These are phyloP conservation scores for Tetradesmus obliquus DNA, from an alignment of 139 green algal species.

Conservation along the genomic window DNA sequence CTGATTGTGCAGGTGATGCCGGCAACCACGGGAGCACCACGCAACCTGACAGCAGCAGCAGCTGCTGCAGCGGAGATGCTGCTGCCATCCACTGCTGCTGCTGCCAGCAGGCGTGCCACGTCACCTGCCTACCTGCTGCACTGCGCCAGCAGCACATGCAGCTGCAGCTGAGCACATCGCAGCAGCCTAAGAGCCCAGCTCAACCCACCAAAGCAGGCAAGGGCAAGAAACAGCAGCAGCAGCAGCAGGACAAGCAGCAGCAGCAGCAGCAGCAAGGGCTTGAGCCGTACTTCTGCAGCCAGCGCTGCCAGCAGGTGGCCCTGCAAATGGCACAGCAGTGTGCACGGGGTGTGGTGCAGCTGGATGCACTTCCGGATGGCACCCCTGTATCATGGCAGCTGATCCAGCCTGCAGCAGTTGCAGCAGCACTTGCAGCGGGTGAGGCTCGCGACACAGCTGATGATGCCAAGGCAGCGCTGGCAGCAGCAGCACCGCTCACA, in stretches of 20 bases:
- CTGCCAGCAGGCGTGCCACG: slow-evolving; percentile 29
- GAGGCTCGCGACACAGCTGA: not conserved
- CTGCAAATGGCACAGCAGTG: slow-evolving; percentile 12
- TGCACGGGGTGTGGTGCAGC: slow-evolving; percentile 28
- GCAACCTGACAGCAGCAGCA: not conserved
- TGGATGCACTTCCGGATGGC: slow-evolving; percentile 36
- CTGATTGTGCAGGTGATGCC: not conserved
- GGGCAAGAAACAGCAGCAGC: slow-evolving; percentile 10
- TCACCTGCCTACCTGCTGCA: slow-evolving; percentile 18
- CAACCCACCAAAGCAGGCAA: not conserved
- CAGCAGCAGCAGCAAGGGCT: not conserved
- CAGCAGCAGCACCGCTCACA: not conserved
- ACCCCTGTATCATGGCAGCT: slow-evolving; percentile 42
- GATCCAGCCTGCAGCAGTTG: slow-evolving; percentile 35
- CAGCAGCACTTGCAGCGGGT: slow-evolving; percentile 29
- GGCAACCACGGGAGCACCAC: not conserved
- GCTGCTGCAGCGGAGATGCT: not conserved
- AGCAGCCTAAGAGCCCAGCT: not conserved
- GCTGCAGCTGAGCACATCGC: not conserved
- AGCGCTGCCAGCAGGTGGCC: not conserved
- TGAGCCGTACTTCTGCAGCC: slow-evolving; percentile 27
- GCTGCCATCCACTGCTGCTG: slow-evolving; percentile 15
- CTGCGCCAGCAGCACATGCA: slow-evolving; percentile 15
- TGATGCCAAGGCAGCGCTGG: not conserved
- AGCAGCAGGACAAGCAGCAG: not conserved